Percentiles rank a stretch among this genome's conserved stretches.
These are phyloP conservation scores for Kernera saxatilis DNA, from an alignment of 345 rosid genomes.

Conservation along the genomic window DNA sequence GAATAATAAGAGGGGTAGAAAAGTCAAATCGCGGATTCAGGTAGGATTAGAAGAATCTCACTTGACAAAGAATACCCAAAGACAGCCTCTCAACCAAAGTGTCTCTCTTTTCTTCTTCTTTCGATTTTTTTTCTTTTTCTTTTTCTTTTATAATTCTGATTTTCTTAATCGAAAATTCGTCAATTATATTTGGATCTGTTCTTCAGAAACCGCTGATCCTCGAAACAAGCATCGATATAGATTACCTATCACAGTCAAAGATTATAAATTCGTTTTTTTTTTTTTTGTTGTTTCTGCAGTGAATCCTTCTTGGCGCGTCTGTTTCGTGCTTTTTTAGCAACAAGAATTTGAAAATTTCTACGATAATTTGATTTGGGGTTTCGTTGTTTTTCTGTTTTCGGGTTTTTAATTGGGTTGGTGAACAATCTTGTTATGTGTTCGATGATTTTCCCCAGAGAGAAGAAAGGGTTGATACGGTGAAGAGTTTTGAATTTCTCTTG, in stretches of 20 bases:
- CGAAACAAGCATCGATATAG: not conserved
- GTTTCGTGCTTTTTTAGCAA: not conserved
- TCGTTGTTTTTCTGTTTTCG: not conserved
- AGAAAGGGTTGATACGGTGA: not conserved
- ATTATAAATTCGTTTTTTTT: not conserved
- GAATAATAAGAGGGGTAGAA: constrained; percentile 19
- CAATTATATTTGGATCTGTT: constrained; percentile 18
- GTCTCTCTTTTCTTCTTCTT: constrained; percentile 21
- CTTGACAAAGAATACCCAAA: constrained; percentile 7
- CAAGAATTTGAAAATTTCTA: not conserved
- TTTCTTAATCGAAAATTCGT: not conserved
- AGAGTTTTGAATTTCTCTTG: not conserved
- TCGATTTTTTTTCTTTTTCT: constrained; percentile 3
- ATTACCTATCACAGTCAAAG: not conserved
- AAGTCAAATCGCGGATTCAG: constrained; percentile 13
- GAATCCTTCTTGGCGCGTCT: not conserved
- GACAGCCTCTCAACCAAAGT: constrained; percentile 26
- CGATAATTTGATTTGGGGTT: not conserved
- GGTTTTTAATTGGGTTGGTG: constrained; percentile 9
- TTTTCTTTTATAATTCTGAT: not conserved
- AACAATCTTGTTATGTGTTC: not conserved
- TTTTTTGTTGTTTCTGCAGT: not conserved
- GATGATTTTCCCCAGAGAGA: constrained; percentile 12
- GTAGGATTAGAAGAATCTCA: constrained; percentile 18
- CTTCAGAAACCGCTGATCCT: constrained; percentile 10